phyloP scores from a whole-genome alignment of 2,329 filamentous ascomycete species.

The Colletotrichum limetticola region DNA sequence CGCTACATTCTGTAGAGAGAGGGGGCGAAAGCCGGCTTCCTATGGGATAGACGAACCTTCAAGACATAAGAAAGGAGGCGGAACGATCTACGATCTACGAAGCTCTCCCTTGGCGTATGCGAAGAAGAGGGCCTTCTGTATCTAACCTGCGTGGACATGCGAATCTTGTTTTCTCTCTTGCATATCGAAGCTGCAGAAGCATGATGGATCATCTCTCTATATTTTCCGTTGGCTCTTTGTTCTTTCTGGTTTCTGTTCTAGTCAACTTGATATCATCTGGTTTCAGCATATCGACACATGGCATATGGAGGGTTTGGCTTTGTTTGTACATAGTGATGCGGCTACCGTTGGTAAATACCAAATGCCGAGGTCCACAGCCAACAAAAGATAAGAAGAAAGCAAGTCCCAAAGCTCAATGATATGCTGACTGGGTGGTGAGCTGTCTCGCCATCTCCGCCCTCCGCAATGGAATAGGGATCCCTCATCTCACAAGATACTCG shows the following conservation, averaged over 20 bases:
- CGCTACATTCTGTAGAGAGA: background rate
- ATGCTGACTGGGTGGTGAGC: background rate
- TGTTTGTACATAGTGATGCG: background rate
- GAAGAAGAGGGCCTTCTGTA: background rate
- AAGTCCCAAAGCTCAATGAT: background rate
- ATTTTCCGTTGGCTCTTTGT: background rate
- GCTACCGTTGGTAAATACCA: slow-evolving; percentile 3
- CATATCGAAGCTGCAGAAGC: slow-evolving; percentile 6
- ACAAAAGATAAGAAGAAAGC: background rate
- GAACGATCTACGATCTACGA: background rate
- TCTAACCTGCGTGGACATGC: slow-evolving; percentile 17
- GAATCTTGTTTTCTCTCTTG: slow-evolving; percentile 8
- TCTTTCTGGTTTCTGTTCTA: background rate
- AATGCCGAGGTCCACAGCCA: background rate
- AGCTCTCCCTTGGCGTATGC: background rate
- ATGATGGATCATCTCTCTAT: slow-evolving; percentile 1
- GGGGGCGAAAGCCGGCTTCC: background rate
- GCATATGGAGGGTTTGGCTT: background rate
- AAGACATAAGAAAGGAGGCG: background rate
- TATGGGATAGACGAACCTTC: background rate
- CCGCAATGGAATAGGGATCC: too few species aligned
- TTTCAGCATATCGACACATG: background rate
- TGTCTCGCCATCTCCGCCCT: too few species aligned
- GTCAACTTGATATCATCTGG: slow-evolving; percentile 29
- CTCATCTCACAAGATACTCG: too few species aligned